phyloP scores from a whole-genome alignment of 164 flowering plant genomes.

The Aristolochia contorta region DNA sequence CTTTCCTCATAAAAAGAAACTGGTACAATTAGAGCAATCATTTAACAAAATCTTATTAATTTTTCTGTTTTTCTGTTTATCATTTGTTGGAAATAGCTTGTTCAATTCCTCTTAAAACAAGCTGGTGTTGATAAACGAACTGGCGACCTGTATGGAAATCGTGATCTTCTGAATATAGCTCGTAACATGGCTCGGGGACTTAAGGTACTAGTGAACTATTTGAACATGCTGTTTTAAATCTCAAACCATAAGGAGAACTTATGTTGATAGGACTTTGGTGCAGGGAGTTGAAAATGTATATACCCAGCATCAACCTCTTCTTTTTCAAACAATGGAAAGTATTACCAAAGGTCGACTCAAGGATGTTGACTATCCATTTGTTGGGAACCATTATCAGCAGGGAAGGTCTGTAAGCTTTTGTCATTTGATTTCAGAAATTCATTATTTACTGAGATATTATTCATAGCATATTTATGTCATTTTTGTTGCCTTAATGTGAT shows the following conservation, averaged over 20 bases:
- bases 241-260: not conserved
- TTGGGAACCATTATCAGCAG: slow-evolving; percentile 92
- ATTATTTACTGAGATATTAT: not conserved
- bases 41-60: slow-evolving; percentile 1
- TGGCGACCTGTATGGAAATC: slow-evolving; percentile 89
- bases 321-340: slow-evolving; percentile 90
- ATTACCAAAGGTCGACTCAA: slow-evolving; percentile 78
- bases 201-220: slow-evolving; percentile 45
- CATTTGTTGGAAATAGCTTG: slow-evolving; percentile 51
- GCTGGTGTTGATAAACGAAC: slow-evolving; percentile 90
- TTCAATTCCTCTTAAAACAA: slow-evolving; percentile 91
- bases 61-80: not conserved
- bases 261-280: slow-evolving; percentile 4
- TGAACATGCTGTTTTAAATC: not conserved
- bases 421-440: not conserved
- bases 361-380: slow-evolving; percentile 87
- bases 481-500: not conserved
- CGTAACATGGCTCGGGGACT: slow-evolving; percentile 99
- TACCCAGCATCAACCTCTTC: slow-evolving; percentile 97
- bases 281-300: slow-evolving; percentile 99
- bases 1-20: no score
- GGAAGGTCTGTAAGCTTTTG: slow-evolving; percentile 51
- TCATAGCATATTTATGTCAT: not conserved
- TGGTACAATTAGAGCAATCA: slow-evolving; percentile 1
- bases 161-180: slow-evolving; percentile 86